These are phyloP conservation scores for Rusavskia elegans DNA, from an alignment of 495 filamentous ascomycete species.

Conservation along the genomic window DNA sequence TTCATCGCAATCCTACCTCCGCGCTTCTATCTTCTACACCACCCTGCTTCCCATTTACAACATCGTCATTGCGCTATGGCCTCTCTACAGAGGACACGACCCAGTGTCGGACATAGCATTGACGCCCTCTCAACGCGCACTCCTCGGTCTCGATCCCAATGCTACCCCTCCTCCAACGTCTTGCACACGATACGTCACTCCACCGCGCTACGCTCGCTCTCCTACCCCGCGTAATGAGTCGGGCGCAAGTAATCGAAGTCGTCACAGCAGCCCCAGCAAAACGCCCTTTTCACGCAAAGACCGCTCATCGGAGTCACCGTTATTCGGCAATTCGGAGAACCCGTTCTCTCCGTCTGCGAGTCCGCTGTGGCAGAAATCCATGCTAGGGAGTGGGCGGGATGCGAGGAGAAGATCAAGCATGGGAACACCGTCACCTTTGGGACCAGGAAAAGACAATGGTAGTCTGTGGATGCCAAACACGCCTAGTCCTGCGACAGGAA, in stretches of 20 bases:
- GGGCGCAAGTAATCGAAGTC: constrained; percentile 17
- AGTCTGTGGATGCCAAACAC: constrained; percentile 34
- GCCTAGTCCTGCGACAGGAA: constrained; percentile 44
- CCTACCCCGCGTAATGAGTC: constrained; percentile 36
- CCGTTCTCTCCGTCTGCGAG: constrained; percentile 39
- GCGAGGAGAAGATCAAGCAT: constrained; percentile 45
- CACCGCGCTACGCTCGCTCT: constrained; percentile 71
- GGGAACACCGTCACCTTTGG: constrained; percentile 38
- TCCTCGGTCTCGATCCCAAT: constrained; percentile 67
- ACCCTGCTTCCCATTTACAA: constrained; percentile 43
- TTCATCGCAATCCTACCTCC: constrained; percentile 12
- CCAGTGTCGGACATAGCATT: constrained; percentile 79
- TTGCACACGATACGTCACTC: constrained; percentile 55
- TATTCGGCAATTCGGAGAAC: constrained; percentile 21
- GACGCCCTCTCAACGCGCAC: constrained; percentile 71
- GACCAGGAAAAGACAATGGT: constrained; percentile 32
- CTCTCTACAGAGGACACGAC: constrained; percentile 53
- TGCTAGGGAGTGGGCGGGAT: constrained; percentile 34
- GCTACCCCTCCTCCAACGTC: constrained; percentile 47
- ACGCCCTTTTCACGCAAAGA: constrained; percentile 32
- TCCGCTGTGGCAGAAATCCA: constrained; percentile 51
- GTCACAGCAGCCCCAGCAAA: constrained; percentile 30
- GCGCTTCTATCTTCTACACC: constrained; percentile 14
- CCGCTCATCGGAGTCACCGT: constrained; percentile 18
- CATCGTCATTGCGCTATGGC: constrained; percentile 46